Percentiles rank a stretch among this genome's conserved stretches.
phyloP scores from a whole-genome alignment of 106 monocot species.

The Apostasia ramifera region DNA sequence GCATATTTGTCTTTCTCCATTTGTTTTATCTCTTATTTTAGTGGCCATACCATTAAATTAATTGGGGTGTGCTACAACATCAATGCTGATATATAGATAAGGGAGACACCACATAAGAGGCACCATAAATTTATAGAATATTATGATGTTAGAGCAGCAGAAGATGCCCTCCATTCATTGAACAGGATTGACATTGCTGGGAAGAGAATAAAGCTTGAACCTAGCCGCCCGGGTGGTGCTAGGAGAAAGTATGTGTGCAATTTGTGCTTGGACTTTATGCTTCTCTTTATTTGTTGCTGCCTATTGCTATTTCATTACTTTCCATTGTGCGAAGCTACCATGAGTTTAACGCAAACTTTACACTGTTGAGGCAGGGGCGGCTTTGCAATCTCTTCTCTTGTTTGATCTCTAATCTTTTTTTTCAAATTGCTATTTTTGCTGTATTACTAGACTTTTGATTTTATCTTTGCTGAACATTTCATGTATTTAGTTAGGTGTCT shows the following conservation, averaged over 20 bases:
- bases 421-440: too few species aligned
- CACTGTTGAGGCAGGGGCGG: too few species aligned
- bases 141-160: constrained; percentile 90
- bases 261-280: not conserved
- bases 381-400: too few species aligned
- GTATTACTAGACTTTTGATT: too few species aligned
- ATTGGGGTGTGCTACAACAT: not conserved
- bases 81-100: constrained; percentile 39
- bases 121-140: constrained; percentile 91
- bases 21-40: constrained; percentile 3
- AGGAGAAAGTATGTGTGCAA: constrained; percentile 51
- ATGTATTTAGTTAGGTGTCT: too few species aligned
- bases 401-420: too few species aligned
- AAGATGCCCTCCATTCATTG: constrained; percentile 75
- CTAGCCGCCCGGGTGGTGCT: constrained; percentile 85
- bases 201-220: constrained; percentile 82
- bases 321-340: too few species aligned
- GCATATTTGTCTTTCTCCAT: not conserved
- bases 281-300: too few species aligned
- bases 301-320: too few species aligned
- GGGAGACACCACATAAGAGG: constrained; percentile 86
- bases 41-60: not conserved
- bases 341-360: too few species aligned
- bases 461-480: too few species aligned
- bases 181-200: constrained; percentile 89